Conservation (phyloP, 2,329 filamentous ascomycete genomes). For the Colletotrichum brevisporum region DNA sequence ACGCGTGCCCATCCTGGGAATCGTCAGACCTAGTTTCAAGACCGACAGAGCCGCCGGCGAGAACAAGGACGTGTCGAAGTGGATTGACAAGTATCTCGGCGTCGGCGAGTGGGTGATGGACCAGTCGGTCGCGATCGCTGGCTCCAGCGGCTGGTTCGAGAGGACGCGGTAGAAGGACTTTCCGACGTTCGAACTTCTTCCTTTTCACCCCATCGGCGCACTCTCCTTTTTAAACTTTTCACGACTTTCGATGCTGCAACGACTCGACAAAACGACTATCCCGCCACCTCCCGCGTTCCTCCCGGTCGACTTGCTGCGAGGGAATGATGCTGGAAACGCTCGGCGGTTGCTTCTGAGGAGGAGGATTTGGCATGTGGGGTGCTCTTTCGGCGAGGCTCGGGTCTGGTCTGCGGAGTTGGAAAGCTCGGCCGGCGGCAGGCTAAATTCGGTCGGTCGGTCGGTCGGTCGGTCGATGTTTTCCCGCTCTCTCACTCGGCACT, state of each 20-base stretch:
- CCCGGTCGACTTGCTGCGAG: background rate
- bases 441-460: too few species aligned
- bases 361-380: background rate
- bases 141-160: constrained; percentile 91
- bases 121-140: constrained; percentile 92
- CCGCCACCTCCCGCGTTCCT: background rate
- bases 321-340: constrained; percentile 18
- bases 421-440: too few species aligned
- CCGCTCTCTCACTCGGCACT: background rate
- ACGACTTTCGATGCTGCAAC: constrained; percentile 14
- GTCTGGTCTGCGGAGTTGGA: background rate
- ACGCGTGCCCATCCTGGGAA: constrained; percentile 59
- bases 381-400: constrained; percentile 12
- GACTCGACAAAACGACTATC: constrained; percentile 1
- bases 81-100: constrained; percentile 94
- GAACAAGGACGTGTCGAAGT: constrained; percentile 85
- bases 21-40: constrained; percentile 82
- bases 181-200: background rate
- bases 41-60: constrained; percentile 85
- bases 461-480: background rate
- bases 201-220: background rate
- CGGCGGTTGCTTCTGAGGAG: constrained; percentile 11
- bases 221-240: too few species aligned
- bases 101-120: constrained; percentile 99
- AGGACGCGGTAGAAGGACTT: constrained; percentile 76